A percentile compares a stretch with the other conserved stretches of the same genome.
These are phyloP conservation scores for Withania somnifera DNA, from an alignment of 305 asterid genomes.

Conservation along the genomic window DNA sequence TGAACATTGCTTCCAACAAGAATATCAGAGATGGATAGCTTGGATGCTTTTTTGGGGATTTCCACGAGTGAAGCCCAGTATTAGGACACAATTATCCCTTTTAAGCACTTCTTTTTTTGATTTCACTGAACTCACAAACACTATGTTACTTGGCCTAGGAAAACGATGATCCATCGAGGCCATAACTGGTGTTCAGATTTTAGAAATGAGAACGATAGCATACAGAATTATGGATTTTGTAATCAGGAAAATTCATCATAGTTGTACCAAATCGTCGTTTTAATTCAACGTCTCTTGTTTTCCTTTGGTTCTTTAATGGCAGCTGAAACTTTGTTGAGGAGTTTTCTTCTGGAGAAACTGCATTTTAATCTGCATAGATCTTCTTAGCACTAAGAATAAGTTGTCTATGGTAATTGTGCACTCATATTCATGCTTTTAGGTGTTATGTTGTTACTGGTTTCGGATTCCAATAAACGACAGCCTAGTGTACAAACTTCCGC, in stretches of 20 bases:
- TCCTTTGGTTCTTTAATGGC: background rate
- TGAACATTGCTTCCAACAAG: background rate
- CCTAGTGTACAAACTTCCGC: too few relatives aligned
- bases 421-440: too few relatives aligned
- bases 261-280: background rate
- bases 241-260: background rate
- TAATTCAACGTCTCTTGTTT: background rate
- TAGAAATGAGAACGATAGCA: background rate
- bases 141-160: background rate
- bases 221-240: background rate
- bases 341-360: too few relatives aligned
- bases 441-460: too few relatives aligned
- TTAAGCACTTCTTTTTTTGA: background rate
- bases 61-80: background rate
- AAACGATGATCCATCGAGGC: background rate
- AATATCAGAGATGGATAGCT: background rate
- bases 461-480: too few relatives aligned
- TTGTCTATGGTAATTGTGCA: too few relatives aligned
- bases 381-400: too few relatives aligned
- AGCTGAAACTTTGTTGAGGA: too few relatives aligned
- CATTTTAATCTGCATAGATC: too few relatives aligned
- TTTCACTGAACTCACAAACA: background rate
- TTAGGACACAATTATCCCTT: background rate
- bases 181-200: background rate
- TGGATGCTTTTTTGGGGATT: background rate